phyloP scores from a whole-genome alignment of 2,329 filamentous ascomycete genomes.

The Aspergillus novoparasiticus region DNA sequence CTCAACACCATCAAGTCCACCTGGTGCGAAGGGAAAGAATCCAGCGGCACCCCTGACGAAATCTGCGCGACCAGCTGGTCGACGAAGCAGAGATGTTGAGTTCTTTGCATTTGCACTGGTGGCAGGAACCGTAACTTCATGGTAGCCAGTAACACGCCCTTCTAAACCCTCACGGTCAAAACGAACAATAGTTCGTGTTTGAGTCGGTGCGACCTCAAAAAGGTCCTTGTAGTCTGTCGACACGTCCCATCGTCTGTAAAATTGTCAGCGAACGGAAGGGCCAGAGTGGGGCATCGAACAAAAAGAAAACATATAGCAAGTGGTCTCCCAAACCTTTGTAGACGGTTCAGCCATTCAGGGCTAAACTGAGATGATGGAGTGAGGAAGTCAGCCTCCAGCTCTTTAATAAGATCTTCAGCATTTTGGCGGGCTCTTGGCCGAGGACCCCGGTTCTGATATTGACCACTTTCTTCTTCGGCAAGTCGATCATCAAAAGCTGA shows the following conservation, averaged over 20 bases:
- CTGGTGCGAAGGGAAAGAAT: conserved; percentile 91
- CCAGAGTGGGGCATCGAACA: neutral
- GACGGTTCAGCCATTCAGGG: conserved; percentile 78
- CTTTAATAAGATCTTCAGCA: conserved; percentile 65
- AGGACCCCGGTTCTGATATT: conserved; percentile 39
- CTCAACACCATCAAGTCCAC: conserved; percentile 84
- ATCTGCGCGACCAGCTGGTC: conserved; percentile 82
- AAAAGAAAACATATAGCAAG: conserved; percentile 6
- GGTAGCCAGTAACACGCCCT: conserved; percentile 89
- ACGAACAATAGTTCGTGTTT: conserved; percentile 90
- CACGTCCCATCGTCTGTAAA: conserved; percentile 71
- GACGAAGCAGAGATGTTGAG: conserved; percentile 83
- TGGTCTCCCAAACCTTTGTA: conserved; percentile 69
- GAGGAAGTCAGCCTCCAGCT: conserved; percentile 76
- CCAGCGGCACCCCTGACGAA: conserved; percentile 92
- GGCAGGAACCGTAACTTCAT: conserved; percentile 88
- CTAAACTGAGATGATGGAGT: conserved; percentile 79
- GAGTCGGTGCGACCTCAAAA: conserved; percentile 84
- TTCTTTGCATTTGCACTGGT: conserved; percentile 92
- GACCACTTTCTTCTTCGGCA: conserved; percentile 32
- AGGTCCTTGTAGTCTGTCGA: conserved; percentile 79
- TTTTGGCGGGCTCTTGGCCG: conserved; percentile 49
- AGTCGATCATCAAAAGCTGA: conserved; percentile 33
- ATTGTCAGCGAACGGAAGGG: conserved; percentile 2
- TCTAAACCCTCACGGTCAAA: conserved; percentile 91